phyloP scores from a whole-genome alignment of 129 eudicot genomes.

The Flaveria trinervia region DNA sequence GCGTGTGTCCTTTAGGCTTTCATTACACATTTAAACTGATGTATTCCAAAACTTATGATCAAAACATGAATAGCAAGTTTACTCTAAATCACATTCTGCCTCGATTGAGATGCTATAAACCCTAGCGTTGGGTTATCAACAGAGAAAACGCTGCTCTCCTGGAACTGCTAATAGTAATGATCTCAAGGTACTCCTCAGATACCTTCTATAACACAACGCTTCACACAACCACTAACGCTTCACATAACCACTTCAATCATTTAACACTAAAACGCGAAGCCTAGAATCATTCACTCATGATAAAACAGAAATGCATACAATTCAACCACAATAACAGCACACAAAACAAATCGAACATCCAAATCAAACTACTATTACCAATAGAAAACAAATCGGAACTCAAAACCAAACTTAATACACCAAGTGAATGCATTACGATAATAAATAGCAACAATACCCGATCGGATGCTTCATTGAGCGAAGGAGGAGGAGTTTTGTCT shows the following conservation, averaged over 20 bases:
- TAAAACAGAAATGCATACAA: background rate
- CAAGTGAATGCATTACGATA: background rate
- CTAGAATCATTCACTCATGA: background rate
- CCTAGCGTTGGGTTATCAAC: background rate
- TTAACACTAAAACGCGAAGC: background rate
- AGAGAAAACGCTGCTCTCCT: background rate
- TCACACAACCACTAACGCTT: too few species aligned
- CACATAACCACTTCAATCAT: too few species aligned
- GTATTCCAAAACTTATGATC: background rate
- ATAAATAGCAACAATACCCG: slow-evolving; percentile 38
- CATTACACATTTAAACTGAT: background rate
- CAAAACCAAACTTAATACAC: too few species aligned
- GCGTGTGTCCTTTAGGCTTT: background rate
- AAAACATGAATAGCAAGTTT: background rate
- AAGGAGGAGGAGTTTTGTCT: slow-evolving; percentile 70
- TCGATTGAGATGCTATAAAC: background rate
- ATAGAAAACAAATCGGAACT: background rate
- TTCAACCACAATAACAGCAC: slow-evolving; percentile 3
- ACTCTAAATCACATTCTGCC: background rate
- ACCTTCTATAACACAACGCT: too few species aligned
- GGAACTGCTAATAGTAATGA: background rate
- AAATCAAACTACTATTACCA: background rate
- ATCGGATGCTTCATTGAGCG: slow-evolving; percentile 65
- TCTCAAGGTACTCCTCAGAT: background rate
- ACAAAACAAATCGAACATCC: background rate